Base-by-base conservation (phyloP, 2,329 filamentous ascomycete species). In the Didymella pomorum region DNA sequence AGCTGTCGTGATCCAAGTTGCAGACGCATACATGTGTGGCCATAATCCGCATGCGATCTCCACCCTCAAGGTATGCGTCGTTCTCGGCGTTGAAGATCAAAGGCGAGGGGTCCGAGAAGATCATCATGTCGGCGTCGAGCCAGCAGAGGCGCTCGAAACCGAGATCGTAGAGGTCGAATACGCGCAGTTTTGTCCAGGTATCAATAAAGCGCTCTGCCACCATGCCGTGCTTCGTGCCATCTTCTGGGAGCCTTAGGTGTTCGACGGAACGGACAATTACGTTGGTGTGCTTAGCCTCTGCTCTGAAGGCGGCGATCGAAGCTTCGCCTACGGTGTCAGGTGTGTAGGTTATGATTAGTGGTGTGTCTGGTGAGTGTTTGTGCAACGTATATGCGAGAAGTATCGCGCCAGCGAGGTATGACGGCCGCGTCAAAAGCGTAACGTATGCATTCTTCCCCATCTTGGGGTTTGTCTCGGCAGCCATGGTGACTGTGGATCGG, bases 181-280 rank as follows among this genome's bases (percentile, higher is more conserved):
- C 82, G n/a, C 81, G 79, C 3, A 85, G 75, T 64, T 85, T 84
- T 2, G 82, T 84, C 80, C 82, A 84, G 3, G 83, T 85, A 62
- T 85, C 83, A 56, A 76, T 76, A 70, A 84, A 84, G 21, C 82
- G 79, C 56, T 82, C 78, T 1, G 82, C 81, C 29, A 85, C 82
- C 56, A 78, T 74, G 39, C 77, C 74, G 48, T 76, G 68, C 23
- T 64, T 62, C 0, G 65, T 65, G 14, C 65, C 65, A 57, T 67
- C 61, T 18, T 66, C 64, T 0, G 75, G 69, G 21, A 81, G 77
- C 4, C 79, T 70, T 1, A 85, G 70, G 20, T 79, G 75, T 16
- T 79, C 68, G 47, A 82, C 76, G 16, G 74, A 64, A 16, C 74
- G 71, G 4, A 80, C 65, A 29, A 78, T 71, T 18, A 82, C 71